A percentile compares a stretch with the other conserved stretches of the same genome.
Conservation (phyloP, 1,284 basidiomycete species). For the Sphagnurus paluster region DNA sequence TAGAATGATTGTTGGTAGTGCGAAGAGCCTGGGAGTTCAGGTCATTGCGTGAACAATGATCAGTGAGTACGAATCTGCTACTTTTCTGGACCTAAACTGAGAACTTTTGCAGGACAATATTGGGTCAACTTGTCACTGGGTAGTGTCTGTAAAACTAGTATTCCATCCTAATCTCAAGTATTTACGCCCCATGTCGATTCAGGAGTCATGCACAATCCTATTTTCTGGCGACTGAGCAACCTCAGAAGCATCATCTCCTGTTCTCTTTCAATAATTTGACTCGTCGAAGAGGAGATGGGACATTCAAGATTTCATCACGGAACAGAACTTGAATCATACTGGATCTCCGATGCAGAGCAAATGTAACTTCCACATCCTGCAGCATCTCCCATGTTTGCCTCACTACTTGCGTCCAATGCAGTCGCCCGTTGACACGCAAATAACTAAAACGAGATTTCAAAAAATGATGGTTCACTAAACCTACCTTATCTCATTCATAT, state of each 20-base stretch:
- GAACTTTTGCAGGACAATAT: constrained; percentile 9
- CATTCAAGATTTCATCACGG: constrained; percentile 6
- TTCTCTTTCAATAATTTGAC: too few species aligned
- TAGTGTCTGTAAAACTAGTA: constrained; percentile 24
- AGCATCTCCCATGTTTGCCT: constrained; percentile 9
- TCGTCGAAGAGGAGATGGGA: not conserved
- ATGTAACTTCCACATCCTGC: not conserved
- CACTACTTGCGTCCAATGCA: constrained; percentile 4
- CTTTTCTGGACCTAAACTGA: constrained; percentile 12
- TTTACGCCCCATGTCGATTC: constrained; percentile 9
- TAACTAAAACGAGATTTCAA: constrained; percentile 2
- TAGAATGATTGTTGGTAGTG: constrained; percentile 85
- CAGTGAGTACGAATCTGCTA: constrained; percentile 15
- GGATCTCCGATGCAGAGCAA: constrained; percentile 13
- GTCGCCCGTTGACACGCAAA: not conserved
- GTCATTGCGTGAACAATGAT: constrained; percentile 71
- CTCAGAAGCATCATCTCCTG: too few species aligned
- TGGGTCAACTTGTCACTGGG: too few species aligned
- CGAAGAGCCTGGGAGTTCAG: constrained; percentile 82
- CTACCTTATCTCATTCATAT: constrained; percentile 46
- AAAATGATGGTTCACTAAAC: constrained; percentile 4
- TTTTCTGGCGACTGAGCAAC: constrained; percentile 7
- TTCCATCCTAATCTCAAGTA: constrained; percentile 18
- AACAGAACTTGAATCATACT: constrained; percentile 4
- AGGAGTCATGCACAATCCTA: constrained; percentile 13